Conservation (phyloP, 306 rosid species). For the Cercis canadensis region DNA sequence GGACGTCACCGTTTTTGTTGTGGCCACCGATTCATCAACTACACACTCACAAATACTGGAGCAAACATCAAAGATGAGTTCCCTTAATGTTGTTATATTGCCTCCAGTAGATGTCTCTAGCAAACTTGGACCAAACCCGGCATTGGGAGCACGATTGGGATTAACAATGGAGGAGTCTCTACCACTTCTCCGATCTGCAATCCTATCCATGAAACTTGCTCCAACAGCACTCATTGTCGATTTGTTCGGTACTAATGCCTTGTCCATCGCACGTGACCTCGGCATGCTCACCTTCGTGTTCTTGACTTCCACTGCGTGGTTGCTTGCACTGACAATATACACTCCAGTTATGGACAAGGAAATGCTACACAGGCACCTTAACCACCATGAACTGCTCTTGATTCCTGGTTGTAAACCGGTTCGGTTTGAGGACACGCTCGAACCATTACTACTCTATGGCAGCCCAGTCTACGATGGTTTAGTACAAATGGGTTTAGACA, state of each 20-base stretch:
- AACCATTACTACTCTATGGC: slow-evolving; percentile 35
- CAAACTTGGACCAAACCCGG: neutral
- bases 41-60: neutral
- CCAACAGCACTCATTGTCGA: slow-evolving; percentile 39
- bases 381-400: no score
- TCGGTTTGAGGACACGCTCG: slow-evolving; percentile 21
- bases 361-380: no score
- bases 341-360: slow-evolving; percentile 24
- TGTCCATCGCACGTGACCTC: slow-evolving; percentile 34
- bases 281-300: slow-evolving; percentile 34
- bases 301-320: slow-evolving; percentile 29
- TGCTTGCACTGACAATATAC: slow-evolving; percentile 6
- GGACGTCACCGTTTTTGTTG: neutral
- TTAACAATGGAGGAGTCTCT: neutral
- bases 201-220: neutral
- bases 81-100: neutral
- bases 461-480: slow-evolving; percentile 36
- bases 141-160: neutral
- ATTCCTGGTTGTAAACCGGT: no score
- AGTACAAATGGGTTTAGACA: neutral
- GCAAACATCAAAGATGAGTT: neutral
- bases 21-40: neutral
- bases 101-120: neutral
- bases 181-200: no score
- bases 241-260: slow-evolving; percentile 35